phyloP scores from a whole-genome alignment of 2,329 filamentous ascomycete species.

The Sporothrix variecibatus region DNA sequence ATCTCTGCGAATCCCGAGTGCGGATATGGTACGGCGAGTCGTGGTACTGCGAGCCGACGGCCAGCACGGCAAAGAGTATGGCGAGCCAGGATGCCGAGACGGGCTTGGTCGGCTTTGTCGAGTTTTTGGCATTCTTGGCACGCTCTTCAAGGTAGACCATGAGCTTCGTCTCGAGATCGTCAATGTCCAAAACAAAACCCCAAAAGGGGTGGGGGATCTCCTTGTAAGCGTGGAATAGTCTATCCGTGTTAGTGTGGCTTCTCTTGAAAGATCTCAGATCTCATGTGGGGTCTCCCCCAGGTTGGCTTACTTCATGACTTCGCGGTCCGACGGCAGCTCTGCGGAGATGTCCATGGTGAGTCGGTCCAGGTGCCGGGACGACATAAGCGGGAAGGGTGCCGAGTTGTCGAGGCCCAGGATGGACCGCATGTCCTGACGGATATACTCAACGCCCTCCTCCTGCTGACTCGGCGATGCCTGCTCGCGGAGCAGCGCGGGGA shows the following conservation, averaged over 20 bases:
- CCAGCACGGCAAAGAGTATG: slow-evolving; percentile 65
- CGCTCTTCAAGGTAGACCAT: slow-evolving; percentile 67
- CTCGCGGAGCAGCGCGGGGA: slow-evolving; percentile 64
- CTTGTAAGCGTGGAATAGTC: slow-evolving; percentile 66
- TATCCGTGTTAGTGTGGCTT: slow-evolving; percentile 34
- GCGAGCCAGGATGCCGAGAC: slow-evolving; percentile 67
- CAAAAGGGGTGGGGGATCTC: slow-evolving; percentile 68
- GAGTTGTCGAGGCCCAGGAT: slow-evolving; percentile 67
- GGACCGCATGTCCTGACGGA: slow-evolving; percentile 65
- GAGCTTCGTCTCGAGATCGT: slow-evolving; percentile 64
- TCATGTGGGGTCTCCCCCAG: background rate
- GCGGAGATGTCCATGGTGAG: slow-evolving; percentile 62
- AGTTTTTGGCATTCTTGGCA: slow-evolving; percentile 55
- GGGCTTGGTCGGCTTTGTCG: slow-evolving; percentile 49
- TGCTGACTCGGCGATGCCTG: slow-evolving; percentile 57
- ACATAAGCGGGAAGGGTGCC: slow-evolving; percentile 68
- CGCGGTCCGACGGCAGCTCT: slow-evolving; percentile 64
- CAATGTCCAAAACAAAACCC: slow-evolving; percentile 67
- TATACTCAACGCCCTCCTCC: slow-evolving; percentile 54
- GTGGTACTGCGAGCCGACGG: slow-evolving; percentile 67
- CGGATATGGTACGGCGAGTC: slow-evolving; percentile 64
- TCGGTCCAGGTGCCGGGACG: slow-evolving; percentile 60
- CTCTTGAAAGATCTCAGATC: background rate
- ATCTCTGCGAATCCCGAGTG: slow-evolving; percentile 60
- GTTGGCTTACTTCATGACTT: slow-evolving; percentile 63